Percentiles rank a stretch among this genome's conserved stretches.
Conservation (phyloP, 225 moss, liverwort and hornwort species). For the Pseudisothecium myosuroides region DNA sequence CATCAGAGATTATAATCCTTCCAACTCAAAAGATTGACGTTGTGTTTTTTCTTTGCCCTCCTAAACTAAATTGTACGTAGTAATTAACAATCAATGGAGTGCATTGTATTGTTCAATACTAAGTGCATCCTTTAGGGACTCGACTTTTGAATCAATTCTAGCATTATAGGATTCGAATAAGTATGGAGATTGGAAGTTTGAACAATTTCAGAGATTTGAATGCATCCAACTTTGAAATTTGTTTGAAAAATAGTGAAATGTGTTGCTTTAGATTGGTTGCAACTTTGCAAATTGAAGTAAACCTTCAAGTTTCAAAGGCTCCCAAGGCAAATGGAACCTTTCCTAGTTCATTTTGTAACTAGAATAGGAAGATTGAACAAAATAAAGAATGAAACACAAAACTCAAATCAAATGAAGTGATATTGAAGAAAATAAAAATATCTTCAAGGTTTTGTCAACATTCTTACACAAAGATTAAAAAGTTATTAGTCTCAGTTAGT, state of each 20-base stretch:
- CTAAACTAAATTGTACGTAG: rapidly evolving
- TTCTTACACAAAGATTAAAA: not conserved
- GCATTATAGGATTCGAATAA: not conserved
- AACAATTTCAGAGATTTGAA: too few species aligned
- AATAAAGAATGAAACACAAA: not conserved
- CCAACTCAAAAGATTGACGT: not conserved
- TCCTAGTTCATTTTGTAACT: not conserved
- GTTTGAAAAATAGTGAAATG: not conserved
- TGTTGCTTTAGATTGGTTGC: not conserved
- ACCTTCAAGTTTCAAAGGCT: not conserved
- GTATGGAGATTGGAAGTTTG: not conserved
- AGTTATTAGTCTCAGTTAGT: not conserved
- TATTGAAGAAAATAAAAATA: not conserved
- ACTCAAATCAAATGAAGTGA: not conserved
- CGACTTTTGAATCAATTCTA: too few species aligned
- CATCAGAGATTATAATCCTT: not conserved
- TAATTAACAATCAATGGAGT: not conserved
- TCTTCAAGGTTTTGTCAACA: not conserved
- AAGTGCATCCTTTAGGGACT: rapidly evolving
- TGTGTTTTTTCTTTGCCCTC: not conserved
- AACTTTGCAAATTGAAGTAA: not conserved
- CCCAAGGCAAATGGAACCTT: not conserved
- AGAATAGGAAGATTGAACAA: not conserved
- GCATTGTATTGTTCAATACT: not conserved
- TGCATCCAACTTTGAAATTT: not conserved